Conservation (phyloP, 139 green algal genomes). For the Haematococcus lacustris region DNA sequence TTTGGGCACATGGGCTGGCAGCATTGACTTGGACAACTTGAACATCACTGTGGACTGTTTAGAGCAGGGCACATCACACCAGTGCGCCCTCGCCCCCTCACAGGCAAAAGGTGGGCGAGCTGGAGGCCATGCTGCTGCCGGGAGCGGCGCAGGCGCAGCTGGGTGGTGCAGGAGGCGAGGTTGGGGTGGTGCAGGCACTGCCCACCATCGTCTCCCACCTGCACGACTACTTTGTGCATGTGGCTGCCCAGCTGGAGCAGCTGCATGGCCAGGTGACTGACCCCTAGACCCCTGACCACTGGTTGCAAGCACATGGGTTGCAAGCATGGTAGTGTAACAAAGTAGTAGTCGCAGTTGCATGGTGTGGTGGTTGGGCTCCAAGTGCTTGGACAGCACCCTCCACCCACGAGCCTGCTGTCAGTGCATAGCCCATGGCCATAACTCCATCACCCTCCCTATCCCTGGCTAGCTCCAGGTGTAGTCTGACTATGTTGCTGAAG, state of each 20-base stretch:
- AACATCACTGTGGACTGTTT: too few relatives aligned
- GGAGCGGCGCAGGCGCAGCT: background rate
- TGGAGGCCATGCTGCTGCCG: too few relatives aligned
- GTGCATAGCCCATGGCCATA: background rate
- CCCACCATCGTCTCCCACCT: constrained; percentile 31
- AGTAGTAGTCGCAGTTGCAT: too few relatives aligned
- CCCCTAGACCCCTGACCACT: background rate
- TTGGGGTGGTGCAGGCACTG: constrained; percentile 10
- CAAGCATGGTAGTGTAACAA: too few relatives aligned
- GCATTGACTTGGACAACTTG: too few relatives aligned
- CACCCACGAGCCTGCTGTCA: background rate
- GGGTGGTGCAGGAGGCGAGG: background rate
- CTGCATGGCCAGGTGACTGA: constrained; percentile 28
- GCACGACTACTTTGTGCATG: constrained; percentile 43
- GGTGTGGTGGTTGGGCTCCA: background rate
- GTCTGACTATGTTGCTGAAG: too few relatives aligned
- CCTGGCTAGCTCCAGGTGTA: background rate
- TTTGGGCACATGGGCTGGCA: too few relatives aligned
- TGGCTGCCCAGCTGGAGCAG: constrained; percentile 32
- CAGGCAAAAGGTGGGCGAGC: too few relatives aligned
- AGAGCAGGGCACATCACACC: background rate
- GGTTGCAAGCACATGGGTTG: background rate
- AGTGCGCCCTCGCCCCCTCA: background rate
- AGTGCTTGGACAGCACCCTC: background rate
- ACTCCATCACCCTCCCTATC: background rate